Conservation (phyloP, 805 yeast species). For the Barnettozyma wickerhamii region DNA sequence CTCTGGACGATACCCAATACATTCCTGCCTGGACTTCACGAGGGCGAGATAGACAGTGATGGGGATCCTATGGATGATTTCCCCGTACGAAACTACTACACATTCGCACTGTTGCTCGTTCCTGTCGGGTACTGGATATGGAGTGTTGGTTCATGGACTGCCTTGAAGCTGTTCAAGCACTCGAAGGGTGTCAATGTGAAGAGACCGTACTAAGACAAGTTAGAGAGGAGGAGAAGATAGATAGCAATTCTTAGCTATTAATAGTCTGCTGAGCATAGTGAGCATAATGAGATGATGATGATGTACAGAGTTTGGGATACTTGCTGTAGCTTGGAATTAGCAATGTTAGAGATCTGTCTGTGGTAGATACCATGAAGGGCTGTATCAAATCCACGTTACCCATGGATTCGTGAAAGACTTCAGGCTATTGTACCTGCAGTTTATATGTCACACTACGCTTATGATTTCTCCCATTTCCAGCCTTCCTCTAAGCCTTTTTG, state of each 20-base stretch:
- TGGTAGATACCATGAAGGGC: too few relatives aligned
- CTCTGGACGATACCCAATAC: conserved; percentile 11
- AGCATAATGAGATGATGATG: too few relatives aligned
- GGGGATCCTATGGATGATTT: conserved; percentile 27
- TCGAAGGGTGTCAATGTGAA: conserved; percentile 52
- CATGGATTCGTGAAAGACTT: too few relatives aligned
- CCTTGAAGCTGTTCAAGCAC: conserved; percentile 75
- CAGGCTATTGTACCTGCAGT: too few relatives aligned
- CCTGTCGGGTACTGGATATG: conserved; percentile 53
- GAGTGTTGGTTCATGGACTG: conserved; percentile 74
- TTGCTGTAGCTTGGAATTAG: neutral
- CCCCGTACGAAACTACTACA: conserved; percentile 36
- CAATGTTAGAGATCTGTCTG: neutral
- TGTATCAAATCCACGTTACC: too few relatives aligned
- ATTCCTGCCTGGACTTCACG: conserved; percentile 4
- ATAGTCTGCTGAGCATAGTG: too few relatives aligned
- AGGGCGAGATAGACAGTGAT: conserved; percentile 2
- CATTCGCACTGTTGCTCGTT: conserved; percentile 28
- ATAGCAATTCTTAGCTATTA: too few relatives aligned
- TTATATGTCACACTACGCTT: neutral
- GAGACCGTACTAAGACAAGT: neutral
- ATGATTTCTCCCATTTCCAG: neutral
- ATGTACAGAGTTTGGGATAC: too few relatives aligned
- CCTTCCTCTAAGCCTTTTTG: neutral
- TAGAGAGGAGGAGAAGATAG: too few relatives aligned